A percentile compares a stretch with the other conserved stretches of the same genome.
These are phyloP conservation scores for Moniliella sp. DNA, from an alignment of 1,284 basidiomycete species.

Conservation along the genomic window DNA sequence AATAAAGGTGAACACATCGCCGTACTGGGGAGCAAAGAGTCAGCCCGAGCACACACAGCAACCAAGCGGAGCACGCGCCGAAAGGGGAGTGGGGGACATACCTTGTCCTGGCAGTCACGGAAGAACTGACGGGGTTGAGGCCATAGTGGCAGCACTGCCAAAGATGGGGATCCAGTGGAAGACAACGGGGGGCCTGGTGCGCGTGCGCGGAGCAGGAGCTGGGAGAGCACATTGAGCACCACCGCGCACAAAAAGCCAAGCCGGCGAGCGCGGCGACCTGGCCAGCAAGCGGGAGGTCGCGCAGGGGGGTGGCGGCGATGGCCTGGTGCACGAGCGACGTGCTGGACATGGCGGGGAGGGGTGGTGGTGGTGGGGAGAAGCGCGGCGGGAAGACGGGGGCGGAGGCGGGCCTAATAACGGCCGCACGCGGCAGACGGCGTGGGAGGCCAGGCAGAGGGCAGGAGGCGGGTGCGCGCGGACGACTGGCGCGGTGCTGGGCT, in stretches of 20 bases:
- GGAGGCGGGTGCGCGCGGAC: too few species aligned
- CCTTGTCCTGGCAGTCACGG: constrained; percentile 54
- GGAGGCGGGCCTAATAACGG: too few species aligned
- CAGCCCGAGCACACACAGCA: background rate
- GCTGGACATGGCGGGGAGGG: too few species aligned
- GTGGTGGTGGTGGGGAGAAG: too few species aligned
- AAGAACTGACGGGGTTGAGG: constrained; percentile 56
- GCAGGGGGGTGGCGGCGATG: constrained; percentile 1
- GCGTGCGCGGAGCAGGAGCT: constrained; percentile 36
- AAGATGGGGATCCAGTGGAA: constrained; percentile 58
- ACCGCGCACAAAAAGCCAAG: constrained; percentile 25
- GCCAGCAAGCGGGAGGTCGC: constrained; percentile 1
- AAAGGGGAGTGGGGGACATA: too few species aligned
- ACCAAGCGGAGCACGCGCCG: background rate
- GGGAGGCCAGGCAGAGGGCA: too few species aligned
- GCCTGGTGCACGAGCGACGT: background rate
- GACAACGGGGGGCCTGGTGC: constrained; percentile 46
- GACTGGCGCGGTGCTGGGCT: too few species aligned
- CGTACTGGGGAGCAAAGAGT: constrained; percentile 41
- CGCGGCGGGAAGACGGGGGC: too few species aligned
- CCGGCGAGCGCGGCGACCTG: constrained; percentile 3
- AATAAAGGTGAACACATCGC: constrained; percentile 56
- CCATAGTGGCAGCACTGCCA: constrained; percentile 55
- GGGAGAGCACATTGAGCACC: constrained; percentile 44
- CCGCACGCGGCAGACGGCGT: too few species aligned